Base-by-base conservation (phyloP, 352 stramenopile species). In the Globisporangium viniferum region DNA sequence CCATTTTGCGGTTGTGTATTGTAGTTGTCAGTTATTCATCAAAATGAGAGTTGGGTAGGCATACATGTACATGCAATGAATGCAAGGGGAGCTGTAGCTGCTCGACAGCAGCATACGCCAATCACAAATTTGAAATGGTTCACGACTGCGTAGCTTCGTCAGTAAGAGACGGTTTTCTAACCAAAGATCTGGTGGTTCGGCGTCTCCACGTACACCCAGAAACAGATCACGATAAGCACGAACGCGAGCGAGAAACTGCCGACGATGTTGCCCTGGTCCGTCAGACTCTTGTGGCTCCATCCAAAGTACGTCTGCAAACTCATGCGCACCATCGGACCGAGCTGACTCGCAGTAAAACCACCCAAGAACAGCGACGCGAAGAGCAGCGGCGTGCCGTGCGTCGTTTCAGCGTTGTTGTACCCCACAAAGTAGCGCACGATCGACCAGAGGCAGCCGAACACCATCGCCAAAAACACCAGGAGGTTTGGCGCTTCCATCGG, bases 151-250 rank as follows among this genome's bases (percentile, higher is more conserved):
- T 59, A 24, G 41, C 15, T 49, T n/a, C 36, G 15, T 15, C 41
- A 49, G 41, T 15, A 5, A 20, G 5, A 18, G 39, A 48, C 53
- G 24, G 31, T 24, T 59, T 41, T 64, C 59, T 81, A 86, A 35
- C 77, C 78, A 55, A 79, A 82, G 33, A 82, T 64, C 54, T 76
- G 48, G 62, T 81, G 72, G 75, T 86, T 72, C 55, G 84, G 84
- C 59, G 80, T 92, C 69, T 91, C 82, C 33, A 92, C 84, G 76
- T 91, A 91, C 49, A 92, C 82, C 84, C 84, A 92, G 60, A 92
- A 76, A 69, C 82, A 91, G 36, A 91, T 70, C 53, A 90, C 74
- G 57, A 86, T 70, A 59, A 92, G 82, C 66, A 90, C 74, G 60
- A 90, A 80, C 9, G 82, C 82, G 36, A 91, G 75, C 68, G 73